Percentiles rank a stretch among this genome's conserved stretches.
These are phyloP conservation scores for Staphylotrichum longicolle DNA, from an alignment of 495 filamentous ascomycete species.

Conservation along the genomic window DNA sequence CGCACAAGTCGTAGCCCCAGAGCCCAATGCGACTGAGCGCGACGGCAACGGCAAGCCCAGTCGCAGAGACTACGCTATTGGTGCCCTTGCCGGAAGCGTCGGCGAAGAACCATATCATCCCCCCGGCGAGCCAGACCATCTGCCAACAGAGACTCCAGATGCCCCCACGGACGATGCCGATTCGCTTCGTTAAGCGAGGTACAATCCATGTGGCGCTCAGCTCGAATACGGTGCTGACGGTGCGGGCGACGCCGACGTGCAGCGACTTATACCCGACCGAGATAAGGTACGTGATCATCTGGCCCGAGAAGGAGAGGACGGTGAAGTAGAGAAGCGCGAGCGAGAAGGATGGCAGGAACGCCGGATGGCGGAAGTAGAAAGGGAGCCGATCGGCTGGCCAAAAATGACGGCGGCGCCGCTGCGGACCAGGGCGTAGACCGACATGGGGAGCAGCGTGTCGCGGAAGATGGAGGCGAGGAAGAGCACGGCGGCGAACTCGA, in stretches of 20 bases:
- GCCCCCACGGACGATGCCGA: slow-evolving; percentile 58
- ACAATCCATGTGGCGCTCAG: slow-evolving; percentile 51
- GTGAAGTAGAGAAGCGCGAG: slow-evolving; percentile 58
- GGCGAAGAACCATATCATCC: slow-evolving; percentile 44
- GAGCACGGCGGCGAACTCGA: slow-evolving; percentile 63
- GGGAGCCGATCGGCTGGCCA: slow-evolving; percentile 23
- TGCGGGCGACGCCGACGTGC: slow-evolving; percentile 43
- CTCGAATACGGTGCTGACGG: slow-evolving; percentile 42
- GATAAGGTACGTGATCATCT: slow-evolving; percentile 61
- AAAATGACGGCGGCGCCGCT: slow-evolving; percentile 32
- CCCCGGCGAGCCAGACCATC: slow-evolving; percentile 48
- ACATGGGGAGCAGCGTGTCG: slow-evolving; percentile 51
- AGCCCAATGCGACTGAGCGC: slow-evolving; percentile 62
- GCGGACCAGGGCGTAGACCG: slow-evolving; percentile 36
- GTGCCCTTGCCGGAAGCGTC: not conserved
- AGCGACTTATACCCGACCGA: slow-evolving; percentile 34
- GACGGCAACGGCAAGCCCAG: slow-evolving; percentile 50
- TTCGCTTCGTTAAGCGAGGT: slow-evolving; percentile 50
- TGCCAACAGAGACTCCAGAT: slow-evolving; percentile 68
- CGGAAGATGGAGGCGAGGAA: slow-evolving; percentile 61
- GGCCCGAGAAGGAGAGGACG: slow-evolving; percentile 56
- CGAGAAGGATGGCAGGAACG: slow-evolving; percentile 55
- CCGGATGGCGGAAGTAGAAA: slow-evolving; percentile 46
- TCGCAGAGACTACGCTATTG: slow-evolving; percentile 36
- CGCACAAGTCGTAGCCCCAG: slow-evolving; percentile 66